phyloP scores from a whole-genome alignment of 192 early-diverging fungal genomes.

The Coemansia sp. region DNA sequence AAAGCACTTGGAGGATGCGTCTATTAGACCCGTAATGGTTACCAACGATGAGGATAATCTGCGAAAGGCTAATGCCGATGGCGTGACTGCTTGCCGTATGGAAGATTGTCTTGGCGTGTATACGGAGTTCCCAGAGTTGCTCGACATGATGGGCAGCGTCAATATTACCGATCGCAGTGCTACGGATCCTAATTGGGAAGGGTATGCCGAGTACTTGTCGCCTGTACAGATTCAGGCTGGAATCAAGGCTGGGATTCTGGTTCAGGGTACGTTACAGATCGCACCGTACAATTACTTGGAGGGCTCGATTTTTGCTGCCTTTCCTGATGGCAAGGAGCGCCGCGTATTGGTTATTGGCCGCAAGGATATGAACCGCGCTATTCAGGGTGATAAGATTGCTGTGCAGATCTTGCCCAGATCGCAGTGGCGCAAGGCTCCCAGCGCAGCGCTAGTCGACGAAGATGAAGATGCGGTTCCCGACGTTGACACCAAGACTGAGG shows the following conservation, averaged over 20 bases:
- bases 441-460: conserved; percentile 73
- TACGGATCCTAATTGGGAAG: conserved; percentile 56
- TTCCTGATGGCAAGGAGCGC: conserved; percentile 73
- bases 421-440: conserved; percentile 80
- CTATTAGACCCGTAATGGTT: conserved; percentile 69
- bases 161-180: conserved; percentile 43
- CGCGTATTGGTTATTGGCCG: conserved; percentile 84
- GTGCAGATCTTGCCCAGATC: conserved; percentile 82
- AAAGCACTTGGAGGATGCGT: conserved; percentile 63
- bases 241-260: conserved; percentile 76
- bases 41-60: conserved; percentile 92
- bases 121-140: conserved; percentile 80
- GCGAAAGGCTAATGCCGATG: conserved; percentile 64
- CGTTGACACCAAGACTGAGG: conserved; percentile 13
- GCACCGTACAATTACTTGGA: conserved; percentile 89
- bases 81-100: conserved; percentile 73
- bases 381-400: conserved; percentile 92
- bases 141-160: conserved; percentile 82
- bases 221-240: conserved; percentile 80
- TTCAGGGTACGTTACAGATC: conserved; percentile 83
- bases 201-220: conserved; percentile 73
- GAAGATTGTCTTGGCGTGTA: conserved; percentile 76
- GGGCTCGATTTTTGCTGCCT: conserved; percentile 72
- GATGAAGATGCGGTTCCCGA: conserved; percentile 63
- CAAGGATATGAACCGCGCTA: conserved; percentile 82